A percentile compares a stretch with the other conserved stretches of the same genome.
phyloP scores from a whole-genome alignment of 805 yeast species.

The Metschnikowia kofuensis region DNA sequence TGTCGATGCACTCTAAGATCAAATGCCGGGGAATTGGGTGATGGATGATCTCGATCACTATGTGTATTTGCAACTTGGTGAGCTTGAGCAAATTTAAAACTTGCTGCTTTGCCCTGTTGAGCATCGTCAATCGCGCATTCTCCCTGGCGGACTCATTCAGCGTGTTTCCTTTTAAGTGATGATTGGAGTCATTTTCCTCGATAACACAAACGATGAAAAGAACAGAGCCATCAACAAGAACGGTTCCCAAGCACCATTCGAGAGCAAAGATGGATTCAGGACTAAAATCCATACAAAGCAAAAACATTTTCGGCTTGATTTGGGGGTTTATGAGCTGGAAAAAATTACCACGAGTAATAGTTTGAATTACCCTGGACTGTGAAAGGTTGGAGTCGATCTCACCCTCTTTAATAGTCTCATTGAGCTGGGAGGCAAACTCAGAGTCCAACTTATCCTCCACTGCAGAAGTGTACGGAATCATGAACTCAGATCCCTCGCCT shows the following conservation, averaged over 20 bases:
- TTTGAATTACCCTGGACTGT: conserved; percentile 61
- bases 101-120: conserved; percentile 43
- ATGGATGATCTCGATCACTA: conserved; percentile 70
- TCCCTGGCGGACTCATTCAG: conserved; percentile 37
- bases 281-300: conserved; percentile 78
- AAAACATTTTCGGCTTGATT: conserved; percentile 55
- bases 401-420: conserved; percentile 53
- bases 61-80: conserved; percentile 70
- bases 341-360: conserved; percentile 67
- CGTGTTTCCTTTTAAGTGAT: conserved; percentile 39
- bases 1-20: conserved; percentile 65
- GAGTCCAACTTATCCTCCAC: conserved; percentile 62
- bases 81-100: conserved; percentile 51
- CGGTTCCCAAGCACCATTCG: conserved; percentile 86
- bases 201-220: conserved; percentile 66
- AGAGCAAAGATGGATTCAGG: conserved; percentile 81
- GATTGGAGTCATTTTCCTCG: conserved; percentile 40
- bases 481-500: conserved; percentile 21
- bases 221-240: conserved; percentile 78
- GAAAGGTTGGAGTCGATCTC: conserved; percentile 50
- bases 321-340: conserved; percentile 48
- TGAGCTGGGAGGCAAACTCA: conserved; percentile 52
- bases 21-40: conserved; percentile 74
- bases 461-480: conserved; percentile 68
- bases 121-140: conserved; percentile 35